A percentile compares a stretch with the other conserved stretches of the same genome.
Conservation (phyloP, 1,284 basidiomycete species). For the Cryptococcus deneoformans region DNA sequence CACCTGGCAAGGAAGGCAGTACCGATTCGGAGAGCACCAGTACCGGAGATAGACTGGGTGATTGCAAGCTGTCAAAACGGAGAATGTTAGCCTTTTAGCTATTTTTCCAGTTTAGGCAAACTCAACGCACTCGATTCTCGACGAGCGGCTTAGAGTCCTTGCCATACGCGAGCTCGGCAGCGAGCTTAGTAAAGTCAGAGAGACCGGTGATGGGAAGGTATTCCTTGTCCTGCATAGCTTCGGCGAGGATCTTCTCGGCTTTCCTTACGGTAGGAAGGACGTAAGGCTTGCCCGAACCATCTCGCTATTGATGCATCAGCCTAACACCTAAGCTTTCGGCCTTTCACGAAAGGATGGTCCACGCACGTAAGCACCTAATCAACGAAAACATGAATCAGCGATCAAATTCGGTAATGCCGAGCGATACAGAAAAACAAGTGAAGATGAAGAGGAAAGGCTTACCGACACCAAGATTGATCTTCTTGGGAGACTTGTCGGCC, state of each 20-base stretch:
- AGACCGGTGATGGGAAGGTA: constrained; percentile 94
- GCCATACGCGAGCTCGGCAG: constrained; percentile 90
- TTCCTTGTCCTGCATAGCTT: constrained; percentile 84
- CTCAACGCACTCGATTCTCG: constrained; percentile 61
- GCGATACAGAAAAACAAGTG: too few relatives aligned
- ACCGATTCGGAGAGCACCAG: constrained; percentile 94
- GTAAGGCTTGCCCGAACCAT: constrained; percentile 93
- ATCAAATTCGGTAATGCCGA: too few relatives aligned
- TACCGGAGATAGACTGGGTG: constrained; percentile 97
- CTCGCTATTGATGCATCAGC: constrained; percentile 58
- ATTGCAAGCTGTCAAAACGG: constrained; percentile 65
- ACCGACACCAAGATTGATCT: constrained; percentile 97
- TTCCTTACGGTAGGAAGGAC: constrained; percentile 86
- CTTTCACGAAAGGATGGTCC: constrained; percentile 1
- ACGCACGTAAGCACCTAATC: constrained; percentile 43
- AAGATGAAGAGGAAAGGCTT: constrained; percentile 33
- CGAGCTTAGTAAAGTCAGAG: constrained; percentile 80
- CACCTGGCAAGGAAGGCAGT: constrained; percentile 85
- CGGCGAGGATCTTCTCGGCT: constrained; percentile 60
- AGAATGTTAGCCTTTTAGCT: neutral
- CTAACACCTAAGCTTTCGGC: constrained; percentile 31
- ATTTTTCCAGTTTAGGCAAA: neutral
- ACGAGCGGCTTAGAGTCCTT: constrained; percentile 70
- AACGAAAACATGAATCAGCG: neutral
- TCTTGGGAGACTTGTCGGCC: constrained; percentile 82